These are phyloP conservation scores for Tetracladium setigerum DNA, from an alignment of 495 filamentous ascomycete genomes.

Conservation along the genomic window DNA sequence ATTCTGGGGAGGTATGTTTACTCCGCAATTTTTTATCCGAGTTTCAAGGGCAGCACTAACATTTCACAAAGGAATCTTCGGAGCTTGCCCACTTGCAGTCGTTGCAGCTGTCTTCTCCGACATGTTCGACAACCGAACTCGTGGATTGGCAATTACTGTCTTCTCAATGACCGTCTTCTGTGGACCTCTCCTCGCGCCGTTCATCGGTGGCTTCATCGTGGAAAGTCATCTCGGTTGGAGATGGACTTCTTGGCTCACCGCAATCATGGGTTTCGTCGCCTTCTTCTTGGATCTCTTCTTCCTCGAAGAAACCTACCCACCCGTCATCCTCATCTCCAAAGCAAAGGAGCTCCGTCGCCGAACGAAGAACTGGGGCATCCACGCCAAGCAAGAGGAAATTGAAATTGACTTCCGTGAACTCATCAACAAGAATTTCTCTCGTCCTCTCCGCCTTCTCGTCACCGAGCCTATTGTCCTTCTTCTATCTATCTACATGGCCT, in stretches of 20 bases:
- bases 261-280: conserved; percentile 71
- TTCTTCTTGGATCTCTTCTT: conserved; percentile 64
- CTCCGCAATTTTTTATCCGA: conserved; percentile 21
- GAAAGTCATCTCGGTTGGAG: conserved; percentile 66
- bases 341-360: conserved; percentile 70
- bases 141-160: conserved; percentile 73
- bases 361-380: conserved; percentile 89
- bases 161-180: conserved; percentile 82
- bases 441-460: conserved; percentile 72
- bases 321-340: conserved; percentile 69
- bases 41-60: conserved; percentile 22
- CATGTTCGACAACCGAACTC: conserved; percentile 72
- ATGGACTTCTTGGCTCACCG: conserved; percentile 67
- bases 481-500: conserved; percentile 73
- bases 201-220: conserved; percentile 79
- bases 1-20: conserved; percentile 60
- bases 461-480: conserved; percentile 72
- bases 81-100: conserved; percentile 71
- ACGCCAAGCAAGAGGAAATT: conserved; percentile 90
- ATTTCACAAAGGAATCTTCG: conserved; percentile 40
- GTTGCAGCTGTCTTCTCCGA: conserved; percentile 86
- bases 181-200: conserved; percentile 74
- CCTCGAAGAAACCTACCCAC: conserved; percentile 78
- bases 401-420: conserved; percentile 77
- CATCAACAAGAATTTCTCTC: conserved; percentile 73